These are phyloP conservation scores for Psilocybe sp. DNA, from an alignment of 768 basidiomycete species.

Conservation along the genomic window DNA sequence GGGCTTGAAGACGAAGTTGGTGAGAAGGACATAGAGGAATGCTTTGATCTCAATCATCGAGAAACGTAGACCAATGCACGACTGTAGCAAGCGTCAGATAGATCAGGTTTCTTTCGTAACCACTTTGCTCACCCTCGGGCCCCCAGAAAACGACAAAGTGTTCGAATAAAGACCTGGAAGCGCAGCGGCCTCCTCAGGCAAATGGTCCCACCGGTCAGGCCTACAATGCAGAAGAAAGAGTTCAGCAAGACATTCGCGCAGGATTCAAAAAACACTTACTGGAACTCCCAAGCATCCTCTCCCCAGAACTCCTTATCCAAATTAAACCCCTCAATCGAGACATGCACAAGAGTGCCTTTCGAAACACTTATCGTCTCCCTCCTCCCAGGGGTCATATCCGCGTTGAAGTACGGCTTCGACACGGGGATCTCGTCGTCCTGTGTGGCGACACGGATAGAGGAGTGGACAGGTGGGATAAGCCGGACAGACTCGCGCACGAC, in stretches of 20 bases:
- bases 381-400: conserved; percentile 41
- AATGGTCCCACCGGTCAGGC: conserved; percentile 78
- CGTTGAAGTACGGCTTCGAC: conserved; percentile 54
- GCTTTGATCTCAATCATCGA: conserved; percentile 83
- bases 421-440: conserved; percentile 78
- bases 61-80: conserved; percentile 81
- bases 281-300: conserved; percentile 75
- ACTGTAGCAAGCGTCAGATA: conserved; percentile 37
- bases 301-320: conserved; percentile 80
- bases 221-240: conserved; percentile 30
- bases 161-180: conserved; percentile 73
- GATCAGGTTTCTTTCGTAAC: conserved; percentile 1
- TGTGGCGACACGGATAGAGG: conserved; percentile 74
- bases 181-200: conserved; percentile 66
- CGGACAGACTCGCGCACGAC: conserved; percentile 74
- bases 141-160: conserved; percentile 74
- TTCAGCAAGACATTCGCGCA: neutral
- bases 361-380: conserved; percentile 46
- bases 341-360: conserved; percentile 74
- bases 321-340: conserved; percentile 79
- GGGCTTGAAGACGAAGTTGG: conserved; percentile 59
- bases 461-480: conserved; percentile 79
- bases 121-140: conserved; percentile 62
- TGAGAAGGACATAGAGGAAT: conserved; percentile 67
- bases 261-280: conserved; percentile 41